Conservation (phyloP, 2,329 filamentous ascomycete genomes). For the Tolypocladium tropicale region DNA sequence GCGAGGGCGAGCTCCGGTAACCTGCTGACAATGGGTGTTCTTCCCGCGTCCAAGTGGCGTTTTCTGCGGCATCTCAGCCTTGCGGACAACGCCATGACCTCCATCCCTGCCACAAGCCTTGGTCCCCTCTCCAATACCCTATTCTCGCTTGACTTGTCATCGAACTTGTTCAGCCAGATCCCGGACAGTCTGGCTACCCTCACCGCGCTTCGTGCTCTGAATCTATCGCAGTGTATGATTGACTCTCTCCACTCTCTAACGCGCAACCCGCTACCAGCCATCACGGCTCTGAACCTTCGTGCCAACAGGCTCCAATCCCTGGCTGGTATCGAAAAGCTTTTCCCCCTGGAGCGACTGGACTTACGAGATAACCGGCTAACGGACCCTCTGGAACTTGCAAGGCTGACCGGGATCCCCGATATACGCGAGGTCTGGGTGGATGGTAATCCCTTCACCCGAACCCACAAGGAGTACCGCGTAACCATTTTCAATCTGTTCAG, state of each 20-base stretch:
- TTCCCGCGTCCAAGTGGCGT: constrained; percentile 86
- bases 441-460: constrained; percentile 84
- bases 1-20: constrained; percentile 69
- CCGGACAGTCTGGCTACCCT: constrained; percentile 82
- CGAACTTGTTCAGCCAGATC: constrained; percentile 87
- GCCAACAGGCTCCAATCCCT: constrained; percentile 81
- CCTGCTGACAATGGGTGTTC: constrained; percentile 56
- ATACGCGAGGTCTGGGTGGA: constrained; percentile 88
- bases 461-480: constrained; percentile 74
- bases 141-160: constrained; percentile 84
- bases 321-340: constrained; percentile 79
- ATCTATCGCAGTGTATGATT: constrained; percentile 96
- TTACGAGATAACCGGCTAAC: constrained; percentile 80
- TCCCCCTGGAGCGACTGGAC: constrained; percentile 82
- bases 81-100: constrained; percentile 81
- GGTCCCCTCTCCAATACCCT: constrained; percentile 77
- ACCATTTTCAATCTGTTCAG: constrained; percentile 96
- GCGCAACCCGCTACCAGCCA: constrained; percentile 79
- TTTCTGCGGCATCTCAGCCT: constrained; percentile 88
- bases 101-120: constrained; percentile 65
- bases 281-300: constrained; percentile 84
- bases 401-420: constrained; percentile 82
- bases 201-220: constrained; percentile 80
- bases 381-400: constrained; percentile 85
- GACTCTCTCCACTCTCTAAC: constrained; percentile 81